Evolutionary conservation across 208 protist genomes (phyloP), one percentile per base, ranked within the genome.

Genomic region (Sergeia podlipaevii): DNA sequence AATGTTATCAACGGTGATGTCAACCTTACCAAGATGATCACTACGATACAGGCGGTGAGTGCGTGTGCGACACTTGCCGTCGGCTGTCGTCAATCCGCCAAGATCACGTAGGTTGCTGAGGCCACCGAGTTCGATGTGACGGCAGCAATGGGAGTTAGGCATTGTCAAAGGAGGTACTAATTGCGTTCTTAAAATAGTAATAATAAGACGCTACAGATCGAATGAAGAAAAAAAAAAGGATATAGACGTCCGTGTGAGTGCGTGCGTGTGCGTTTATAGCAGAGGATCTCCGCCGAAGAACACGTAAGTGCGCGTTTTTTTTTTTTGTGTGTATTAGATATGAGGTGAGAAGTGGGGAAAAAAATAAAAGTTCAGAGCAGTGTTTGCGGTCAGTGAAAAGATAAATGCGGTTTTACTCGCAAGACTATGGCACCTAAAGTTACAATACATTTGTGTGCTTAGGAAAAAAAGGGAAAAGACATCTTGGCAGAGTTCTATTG

Each of bases 91-190:
- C 45, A 77, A 82, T 7, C 74, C 74, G 34, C 74, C 70, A 21
- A 76, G 41, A 34, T 82, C 74, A n/a, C 74, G 69, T 38, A 62
- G 77, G 59, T 77, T 77, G 21, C 34, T 37, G 33, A 24, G 43
- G 3, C 29, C 42, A 18, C 33, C 54, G 7, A 11, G 18, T 20
- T 11, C 13, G 18, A 47, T 47, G 42, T 18, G 42, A 11, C 42
- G 42, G 34, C 11, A 15, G 15, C 15, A 15, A 38, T 10, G 34
- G 34, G 34, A 15, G n/a, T n/a, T n/a, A n/a, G n/a, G n/a, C n/a
- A 15, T 38, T 38, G 15, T 38, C 34, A 10, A 38, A 38, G 34
- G 34, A 38, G 10, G 34, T 38, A 15, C n/a, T n/a, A n/a, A n/a
- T n/a, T n/a, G n/a, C n/a, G n/a, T n/a, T n/a, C n/a, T n/a, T n/a